These are phyloP conservation scores for Gossypium anomalum DNA, from an alignment of 345 rosid species.

Conservation along the genomic window DNA sequence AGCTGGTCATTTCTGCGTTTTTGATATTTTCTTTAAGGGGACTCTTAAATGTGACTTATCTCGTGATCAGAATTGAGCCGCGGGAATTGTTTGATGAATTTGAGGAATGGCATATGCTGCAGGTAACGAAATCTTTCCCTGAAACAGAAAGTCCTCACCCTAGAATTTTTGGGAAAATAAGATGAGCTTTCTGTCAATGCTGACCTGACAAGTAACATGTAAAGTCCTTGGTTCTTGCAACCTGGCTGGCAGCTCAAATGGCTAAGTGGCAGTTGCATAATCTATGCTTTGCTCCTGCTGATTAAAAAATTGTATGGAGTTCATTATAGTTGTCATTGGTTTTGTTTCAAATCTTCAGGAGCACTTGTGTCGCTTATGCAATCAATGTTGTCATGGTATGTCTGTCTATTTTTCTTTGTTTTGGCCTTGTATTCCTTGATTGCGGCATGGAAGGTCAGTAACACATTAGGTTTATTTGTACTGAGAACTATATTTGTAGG, in stretches of 20 bases:
- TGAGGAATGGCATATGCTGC: conserved; percentile 99
- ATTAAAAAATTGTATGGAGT: neutral
- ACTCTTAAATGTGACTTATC: conserved; percentile 23
- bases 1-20: conserved; percentile 13
- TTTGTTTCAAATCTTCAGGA: conserved; percentile 49
- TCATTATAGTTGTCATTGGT: neutral
- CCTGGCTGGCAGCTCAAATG: conserved; percentile 4
- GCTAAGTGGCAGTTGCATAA: conserved; percentile 10
- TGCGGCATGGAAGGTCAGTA: neutral
- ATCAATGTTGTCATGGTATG: conserved; percentile 81
- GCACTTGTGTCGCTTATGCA: conserved; percentile 76
- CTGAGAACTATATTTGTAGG: neutral
- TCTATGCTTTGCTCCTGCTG: neutral
- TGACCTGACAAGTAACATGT: conserved; percentile 9
- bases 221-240: neutral
- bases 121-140: conserved; percentile 50
- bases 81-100: conserved; percentile 91
- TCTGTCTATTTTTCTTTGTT: conserved; percentile 6
- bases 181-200: neutral
- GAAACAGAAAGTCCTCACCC: conserved; percentile 6
- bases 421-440: neutral
- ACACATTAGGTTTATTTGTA: neutral
- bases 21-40: conserved; percentile 3
- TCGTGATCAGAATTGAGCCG: conserved; percentile 69
- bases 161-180: conserved; percentile 4